Evolutionary conservation across 1,284 basidiomycete genomes (phyloP), one percentile per base, ranked within the genome.

Genomic region (Boletus semigastroideus): DNA sequence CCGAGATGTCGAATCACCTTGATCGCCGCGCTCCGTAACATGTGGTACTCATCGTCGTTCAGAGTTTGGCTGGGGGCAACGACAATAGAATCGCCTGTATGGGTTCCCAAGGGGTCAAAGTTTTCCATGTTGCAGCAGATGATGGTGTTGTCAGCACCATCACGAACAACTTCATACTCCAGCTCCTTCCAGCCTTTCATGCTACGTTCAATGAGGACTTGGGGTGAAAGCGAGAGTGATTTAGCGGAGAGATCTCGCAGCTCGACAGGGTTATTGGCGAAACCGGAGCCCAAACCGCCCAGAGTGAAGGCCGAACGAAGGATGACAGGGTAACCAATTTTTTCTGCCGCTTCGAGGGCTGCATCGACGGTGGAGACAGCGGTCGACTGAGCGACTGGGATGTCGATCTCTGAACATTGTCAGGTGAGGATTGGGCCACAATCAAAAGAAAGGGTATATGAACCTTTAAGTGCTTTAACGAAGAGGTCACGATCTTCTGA

Each of bases 141-240:
- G 64, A 95, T 95, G 11, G 93, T 93, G 72, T 93, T 93, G 69
- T 99, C 94, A 48, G 93, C 93, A 62, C 86, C 94, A 72, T 99
- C 97, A 57, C 97, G 90, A 63, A 99, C 95, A 51, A 99, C 97
- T 73, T 99, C 97, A 67, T 99, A 99, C 74, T 99, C 97, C 62
- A 98, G 82, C 77, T 99, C 97, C 72, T 99, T 99, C 97, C 97
- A 99, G 42, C 97, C 97, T 74, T 98, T 98, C 86, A 99, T 91
- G 65, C 91, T 94, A 62, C 94, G 92, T 74, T 99, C 97, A 61
- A 99, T 95, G 51, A 99, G 81, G 44, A 99, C 93, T 72, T 99
- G 97, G 44, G 97, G 97, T 62, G 87, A 92, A 34, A 98, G 79
- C 68, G 86, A 88, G 55, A 99, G 82, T 67, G 89, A 87, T 72